Percentiles rank a stretch among this genome's conserved stretches.
phyloP scores from a whole-genome alignment of 23 red algal species.

The Gracilaria vermiculophylla region DNA sequence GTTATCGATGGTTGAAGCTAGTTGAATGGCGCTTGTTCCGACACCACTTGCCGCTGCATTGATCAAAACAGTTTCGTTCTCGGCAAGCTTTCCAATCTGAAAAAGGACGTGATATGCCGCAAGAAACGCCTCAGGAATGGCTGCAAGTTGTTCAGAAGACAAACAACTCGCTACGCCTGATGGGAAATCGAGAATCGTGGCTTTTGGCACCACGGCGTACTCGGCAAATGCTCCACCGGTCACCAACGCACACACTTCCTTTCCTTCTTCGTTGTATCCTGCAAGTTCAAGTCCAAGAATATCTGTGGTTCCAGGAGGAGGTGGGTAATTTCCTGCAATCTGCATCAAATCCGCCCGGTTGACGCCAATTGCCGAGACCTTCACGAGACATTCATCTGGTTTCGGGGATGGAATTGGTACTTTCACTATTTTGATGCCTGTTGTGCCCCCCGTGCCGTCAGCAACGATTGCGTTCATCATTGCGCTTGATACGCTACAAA shows the following conservation, averaged over 20 bases:
- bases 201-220: conserved; percentile 53
- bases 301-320: conserved; percentile 74
- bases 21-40: conserved; percentile 79
- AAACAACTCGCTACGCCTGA: conserved; percentile 12
- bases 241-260: conserved; percentile 74
- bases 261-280: conserved; percentile 51
- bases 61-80: conserved; percentile 76
- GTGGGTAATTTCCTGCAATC: conserved; percentile 79
- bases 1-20: conserved; percentile 57
- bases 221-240: conserved; percentile 87
- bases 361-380: conserved; percentile 69
- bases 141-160: conserved; percentile 61
- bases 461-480: conserved; percentile 40
- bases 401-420: conserved; percentile 24
- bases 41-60: conserved; percentile 85
- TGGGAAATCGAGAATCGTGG: conserved; percentile 39
- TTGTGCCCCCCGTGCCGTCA: not conserved
- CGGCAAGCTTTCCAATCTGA: conserved; percentile 40
- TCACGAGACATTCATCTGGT: conserved; percentile 59
- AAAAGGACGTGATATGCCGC: conserved; percentile 87
- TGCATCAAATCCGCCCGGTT: conserved; percentile 92
- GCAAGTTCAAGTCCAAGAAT: conserved; percentile 83
- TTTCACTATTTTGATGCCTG: not conserved
- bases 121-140: conserved; percentile 81
- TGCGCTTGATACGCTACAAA: not conserved